Evolutionary conservation across 2,329 filamentous ascomycete genomes (phyloP).

Genomic region (Pyricularia grisea): DNA sequence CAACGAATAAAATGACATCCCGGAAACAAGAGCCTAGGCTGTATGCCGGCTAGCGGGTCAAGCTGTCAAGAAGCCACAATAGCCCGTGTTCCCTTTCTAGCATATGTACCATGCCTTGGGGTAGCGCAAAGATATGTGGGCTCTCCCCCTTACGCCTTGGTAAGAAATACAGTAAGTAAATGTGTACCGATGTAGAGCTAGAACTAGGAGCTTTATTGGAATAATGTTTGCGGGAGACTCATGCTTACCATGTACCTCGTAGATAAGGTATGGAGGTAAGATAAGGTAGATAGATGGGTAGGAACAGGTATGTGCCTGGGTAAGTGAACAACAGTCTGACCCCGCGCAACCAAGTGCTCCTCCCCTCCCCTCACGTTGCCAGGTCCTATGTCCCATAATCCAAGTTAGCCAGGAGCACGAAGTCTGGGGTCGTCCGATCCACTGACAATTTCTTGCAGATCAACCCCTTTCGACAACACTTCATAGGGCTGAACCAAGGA

Average conservation of each 20-base stretch:
- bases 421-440: neutral
- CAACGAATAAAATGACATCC: neutral
- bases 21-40: neutral
- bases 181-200: neutral
- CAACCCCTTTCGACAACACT: neutral
- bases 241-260: neutral
- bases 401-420: neutral
- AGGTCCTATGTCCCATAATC: neutral
- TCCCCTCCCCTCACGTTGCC: neutral
- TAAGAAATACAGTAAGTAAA: neutral
- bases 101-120: neutral
- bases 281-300: neutral
- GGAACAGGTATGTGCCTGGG: neutral
- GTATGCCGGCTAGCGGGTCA: neutral
- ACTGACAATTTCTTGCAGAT: neutral
- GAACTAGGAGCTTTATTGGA: neutral
- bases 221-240: neutral
- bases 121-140: neutral
- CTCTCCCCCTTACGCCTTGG: neutral
- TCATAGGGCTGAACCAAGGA: neutral
- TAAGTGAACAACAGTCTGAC: neutral
- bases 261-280: neutral
- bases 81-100: neutral
- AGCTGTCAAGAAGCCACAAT: neutral
- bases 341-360: neutral